A percentile compares a stretch with the other conserved stretches of the same genome.
These are phyloP conservation scores for Phytophthora podocarpi DNA, from an alignment of 352 stramenopile genomes.

Conservation along the genomic window DNA sequence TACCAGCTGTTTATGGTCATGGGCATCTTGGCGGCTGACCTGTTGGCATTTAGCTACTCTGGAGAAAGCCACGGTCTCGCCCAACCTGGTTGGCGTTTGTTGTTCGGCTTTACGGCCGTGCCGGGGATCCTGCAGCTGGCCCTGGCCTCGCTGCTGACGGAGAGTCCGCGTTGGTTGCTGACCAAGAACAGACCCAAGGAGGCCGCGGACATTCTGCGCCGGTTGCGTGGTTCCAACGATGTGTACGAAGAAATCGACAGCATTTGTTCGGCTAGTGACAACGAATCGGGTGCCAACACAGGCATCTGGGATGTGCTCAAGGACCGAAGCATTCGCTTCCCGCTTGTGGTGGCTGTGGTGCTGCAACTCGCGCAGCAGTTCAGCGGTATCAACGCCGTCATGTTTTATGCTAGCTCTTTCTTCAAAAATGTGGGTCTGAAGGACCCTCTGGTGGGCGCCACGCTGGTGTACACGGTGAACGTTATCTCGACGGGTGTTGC, in stretches of 20 bases:
- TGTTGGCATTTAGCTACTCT: conserved; percentile 66
- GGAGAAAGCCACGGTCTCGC: conserved; percentile 57
- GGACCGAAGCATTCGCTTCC: conserved; percentile 67
- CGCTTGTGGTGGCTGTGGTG: conserved; percentile 61
- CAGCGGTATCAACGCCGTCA: conserved; percentile 78
- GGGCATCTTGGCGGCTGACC: conserved; percentile 58
- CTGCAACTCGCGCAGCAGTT: conserved; percentile 77
- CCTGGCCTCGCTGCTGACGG: conserved; percentile 62
- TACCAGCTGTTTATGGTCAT: conserved; percentile 80
- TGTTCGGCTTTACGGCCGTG: conserved; percentile 72
- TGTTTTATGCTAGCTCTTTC: conserved; percentile 83
- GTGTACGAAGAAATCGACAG: conserved; percentile 85
- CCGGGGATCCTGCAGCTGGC: conserved; percentile 69
- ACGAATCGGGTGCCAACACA: conserved; percentile 66
- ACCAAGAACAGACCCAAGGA: conserved; percentile 80
- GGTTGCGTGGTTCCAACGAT: conserved; percentile 70
- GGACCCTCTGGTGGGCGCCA: conserved; percentile 67
- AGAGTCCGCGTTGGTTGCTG: conserved; percentile 73
- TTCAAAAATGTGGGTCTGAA: conserved; percentile 75
- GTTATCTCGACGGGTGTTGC: conserved; percentile 75
- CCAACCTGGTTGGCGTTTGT: conserved; percentile 67
- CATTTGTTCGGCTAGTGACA: conserved; percentile 82
- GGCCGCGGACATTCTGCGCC: conserved; percentile 67
- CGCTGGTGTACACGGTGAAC: conserved; percentile 71
- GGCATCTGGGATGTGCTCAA: conserved; percentile 69